Base-by-base conservation (phyloP, 768 basidiomycete genomes). In the Dacryopinax spathularia region DNA sequence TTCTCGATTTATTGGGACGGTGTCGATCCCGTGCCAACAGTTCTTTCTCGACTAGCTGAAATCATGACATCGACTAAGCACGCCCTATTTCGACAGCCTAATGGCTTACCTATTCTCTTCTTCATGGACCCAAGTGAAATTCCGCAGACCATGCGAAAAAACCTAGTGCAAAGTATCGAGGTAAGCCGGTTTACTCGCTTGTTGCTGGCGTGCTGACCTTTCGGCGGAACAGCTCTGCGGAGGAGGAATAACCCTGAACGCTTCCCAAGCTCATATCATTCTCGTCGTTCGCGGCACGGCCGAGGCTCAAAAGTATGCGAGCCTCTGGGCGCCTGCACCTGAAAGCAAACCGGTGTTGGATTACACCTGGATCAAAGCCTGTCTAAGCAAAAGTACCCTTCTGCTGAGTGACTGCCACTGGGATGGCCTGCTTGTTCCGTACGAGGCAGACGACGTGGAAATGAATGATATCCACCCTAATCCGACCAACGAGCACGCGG, bases 51-150 rank as follows among this genome's bases (percentile, higher is more conserved):
- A n/a, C n/a, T n/a, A n/a, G n/a, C 6, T 18, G 18, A 18, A 22
- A 41, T 27, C 25, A 56, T 56, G 48, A 56, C 48, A 5, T 56
- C 48, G 9, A 20, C 25, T 7, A 25, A 22, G 29, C 25, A 31
- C 31, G 20, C 13, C 25, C 48, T 56, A 25, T 56, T 56, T 56
- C 15, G 15, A 9, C 48, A 27, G 6, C 48, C 48, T 56, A 56
- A 56, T 31, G 48, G 48, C 48, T 29, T 56, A 15, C 48, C 48
- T 5, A 56, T 56, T 9, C 31, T 27, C 7, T 56, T 56, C 48
- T 56, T 56, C 25, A 56, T 56, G 25, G 48, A 56, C 9, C 48
- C 48, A 15, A 56, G 31, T 56, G 48, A 56, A 56, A 56, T 56
- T 27, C 48, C 48, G 15, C 48, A 56, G 25, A 27, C 48, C 31